Percentiles rank a stretch among this genome's conserved stretches.
phyloP scores from a whole-genome alignment of 805 yeast species.

The Myxozyma nipponensis region DNA sequence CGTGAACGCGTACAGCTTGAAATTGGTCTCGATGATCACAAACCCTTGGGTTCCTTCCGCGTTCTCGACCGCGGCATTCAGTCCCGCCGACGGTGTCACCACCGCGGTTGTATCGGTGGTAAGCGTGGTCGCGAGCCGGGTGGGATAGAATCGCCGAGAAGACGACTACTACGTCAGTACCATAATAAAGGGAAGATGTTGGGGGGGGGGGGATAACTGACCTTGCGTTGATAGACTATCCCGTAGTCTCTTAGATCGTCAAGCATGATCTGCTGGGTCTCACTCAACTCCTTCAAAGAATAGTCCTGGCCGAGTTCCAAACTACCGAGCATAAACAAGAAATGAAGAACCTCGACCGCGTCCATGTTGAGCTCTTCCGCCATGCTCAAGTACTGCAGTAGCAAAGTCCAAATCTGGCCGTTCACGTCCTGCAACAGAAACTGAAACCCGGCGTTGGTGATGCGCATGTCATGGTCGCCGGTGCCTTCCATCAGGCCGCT shows the following conservation, averaged over 20 bases:
- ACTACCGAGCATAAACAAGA: constrained; percentile 89
- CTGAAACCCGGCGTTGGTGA: constrained; percentile 92
- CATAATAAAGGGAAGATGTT: no score
- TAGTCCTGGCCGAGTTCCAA: constrained; percentile 87
- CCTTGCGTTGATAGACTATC: constrained; percentile 63
- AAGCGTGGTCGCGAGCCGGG: constrained; percentile 81
- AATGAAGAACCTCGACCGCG: constrained; percentile 91
- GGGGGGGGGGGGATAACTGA: no score
- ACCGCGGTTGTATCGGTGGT: constrained; percentile 77
- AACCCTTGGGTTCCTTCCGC: constrained; percentile 50
- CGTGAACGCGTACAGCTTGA: constrained; percentile 59
- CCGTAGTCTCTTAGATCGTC: constrained; percentile 91
- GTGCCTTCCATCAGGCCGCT: constrained; percentile 77
- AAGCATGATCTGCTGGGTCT: constrained; percentile 80
- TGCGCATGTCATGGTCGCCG: constrained; percentile 47
- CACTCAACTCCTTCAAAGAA: constrained; percentile 62
- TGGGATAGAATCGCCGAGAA: constrained; percentile 75
- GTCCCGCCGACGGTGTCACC: constrained; percentile 68
- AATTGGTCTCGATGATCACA: constrained; percentile 87
- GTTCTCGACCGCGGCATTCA: constrained; percentile 57
- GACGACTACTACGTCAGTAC: no score
- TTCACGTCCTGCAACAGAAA: constrained; percentile 87
- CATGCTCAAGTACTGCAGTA: constrained; percentile 80
- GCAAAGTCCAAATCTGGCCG: constrained; percentile 89
- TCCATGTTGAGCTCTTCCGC: constrained; percentile 85